Conservation (phyloP, 2,329 filamentous ascomycete genomes). For the Microsporum ferrugineum region DNA sequence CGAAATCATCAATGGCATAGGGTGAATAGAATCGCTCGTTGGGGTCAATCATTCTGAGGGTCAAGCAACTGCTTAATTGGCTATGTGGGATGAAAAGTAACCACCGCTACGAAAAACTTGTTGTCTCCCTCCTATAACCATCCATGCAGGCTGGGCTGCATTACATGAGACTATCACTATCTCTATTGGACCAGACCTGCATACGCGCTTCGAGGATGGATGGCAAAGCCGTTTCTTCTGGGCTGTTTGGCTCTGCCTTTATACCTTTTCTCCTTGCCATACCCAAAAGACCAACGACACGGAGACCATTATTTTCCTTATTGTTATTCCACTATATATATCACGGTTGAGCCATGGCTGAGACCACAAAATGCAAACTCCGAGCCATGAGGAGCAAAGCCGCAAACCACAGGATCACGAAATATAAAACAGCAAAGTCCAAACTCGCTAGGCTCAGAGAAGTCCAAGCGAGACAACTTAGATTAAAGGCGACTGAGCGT, state of each 20-base stretch:
- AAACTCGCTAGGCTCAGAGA: not conserved
- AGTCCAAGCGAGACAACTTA: not conserved
- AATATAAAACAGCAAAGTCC: not conserved
- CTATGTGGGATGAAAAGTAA: not conserved
- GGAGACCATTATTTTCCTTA: too few relatives aligned
- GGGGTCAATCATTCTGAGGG: slow-evolving; percentile 6
- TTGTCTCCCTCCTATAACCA: not conserved
- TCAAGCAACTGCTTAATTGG: not conserved
- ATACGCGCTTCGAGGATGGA: not conserved
- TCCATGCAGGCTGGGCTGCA: not conserved
- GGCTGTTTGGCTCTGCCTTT: not conserved
- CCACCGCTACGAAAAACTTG: not conserved
- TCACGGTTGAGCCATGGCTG: not conserved
- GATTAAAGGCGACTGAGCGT: not conserved
- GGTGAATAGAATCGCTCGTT: slow-evolving; percentile 4
- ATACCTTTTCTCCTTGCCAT: not conserved
- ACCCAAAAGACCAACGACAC: too few relatives aligned
- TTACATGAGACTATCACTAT: not conserved
- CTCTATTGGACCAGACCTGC: not conserved
- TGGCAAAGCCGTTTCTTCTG: not conserved
- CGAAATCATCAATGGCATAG: not conserved
- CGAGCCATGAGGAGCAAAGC: not conserved
- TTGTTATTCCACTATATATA: too few relatives aligned
- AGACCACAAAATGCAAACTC: not conserved
- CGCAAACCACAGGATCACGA: not conserved